Conservation (phyloP, 176 grass and related monocot genomes). For the Rhynchospora pubera region DNA sequence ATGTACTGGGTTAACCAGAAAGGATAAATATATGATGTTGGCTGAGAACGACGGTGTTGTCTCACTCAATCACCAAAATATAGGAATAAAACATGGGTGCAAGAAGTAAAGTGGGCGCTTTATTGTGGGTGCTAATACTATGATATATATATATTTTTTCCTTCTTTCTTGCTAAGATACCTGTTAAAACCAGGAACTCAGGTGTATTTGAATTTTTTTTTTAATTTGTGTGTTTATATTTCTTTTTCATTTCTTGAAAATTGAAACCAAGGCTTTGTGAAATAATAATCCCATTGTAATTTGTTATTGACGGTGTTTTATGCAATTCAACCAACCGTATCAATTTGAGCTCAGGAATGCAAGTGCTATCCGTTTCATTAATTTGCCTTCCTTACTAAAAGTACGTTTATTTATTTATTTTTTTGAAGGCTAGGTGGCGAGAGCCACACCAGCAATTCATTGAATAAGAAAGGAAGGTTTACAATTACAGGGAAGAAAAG, state of each 20-base stretch:
- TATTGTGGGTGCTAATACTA: neutral
- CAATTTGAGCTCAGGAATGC: neutral
- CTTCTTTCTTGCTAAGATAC: neutral
- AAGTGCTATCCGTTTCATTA: neutral
- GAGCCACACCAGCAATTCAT: too few species aligned
- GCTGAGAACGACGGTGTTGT: constrained; percentile 83
- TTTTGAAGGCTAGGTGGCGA: too few species aligned
- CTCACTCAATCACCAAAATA: constrained; percentile 13
- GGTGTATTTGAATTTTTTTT: neutral
- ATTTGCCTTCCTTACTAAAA: neutral
- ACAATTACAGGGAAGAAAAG: too few species aligned
- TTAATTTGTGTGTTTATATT: constrained; percentile 9
- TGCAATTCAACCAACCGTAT: neutral
- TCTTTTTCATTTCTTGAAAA: neutral
- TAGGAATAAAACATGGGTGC: constrained; percentile 7
- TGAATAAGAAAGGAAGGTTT: too few species aligned
- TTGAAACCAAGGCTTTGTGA: neutral
- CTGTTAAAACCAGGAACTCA: neutral
- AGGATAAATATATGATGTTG: constrained; percentile 87
- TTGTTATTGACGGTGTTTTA: neutral
- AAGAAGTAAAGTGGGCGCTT: constrained; percentile 20
- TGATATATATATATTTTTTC: neutral
- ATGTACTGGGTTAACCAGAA: constrained; percentile 55
- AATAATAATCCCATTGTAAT: neutral
- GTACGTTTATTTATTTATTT: too few species aligned